phyloP scores from a whole-genome alignment of 345 rosid species.

The Rhodamnia rubescens region DNA sequence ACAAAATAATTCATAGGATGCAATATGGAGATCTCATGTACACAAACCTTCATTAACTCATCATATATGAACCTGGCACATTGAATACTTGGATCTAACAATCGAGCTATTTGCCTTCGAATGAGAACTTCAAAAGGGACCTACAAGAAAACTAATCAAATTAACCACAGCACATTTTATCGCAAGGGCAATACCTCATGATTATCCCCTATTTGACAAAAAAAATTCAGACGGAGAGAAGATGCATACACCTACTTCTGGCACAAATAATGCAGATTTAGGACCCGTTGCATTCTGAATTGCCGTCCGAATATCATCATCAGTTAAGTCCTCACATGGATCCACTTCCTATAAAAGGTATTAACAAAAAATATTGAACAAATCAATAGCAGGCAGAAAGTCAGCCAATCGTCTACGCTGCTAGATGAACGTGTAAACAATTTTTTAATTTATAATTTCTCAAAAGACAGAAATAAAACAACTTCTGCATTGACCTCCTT shows the following conservation, averaged over 20 bases:
- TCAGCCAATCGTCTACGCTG: not conserved
- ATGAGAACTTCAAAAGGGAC: conserved; percentile 58
- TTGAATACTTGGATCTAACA: conserved; percentile 93
- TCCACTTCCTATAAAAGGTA: conserved; percentile 66
- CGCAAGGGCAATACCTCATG: not conserved
- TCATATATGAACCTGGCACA: conserved; percentile 94
- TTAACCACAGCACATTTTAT: not conserved
- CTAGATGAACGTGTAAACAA: not conserved
- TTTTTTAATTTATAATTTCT: not conserved
- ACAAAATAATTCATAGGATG: not conserved
- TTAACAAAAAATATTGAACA: not conserved
- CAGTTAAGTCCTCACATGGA: conserved; percentile 93
- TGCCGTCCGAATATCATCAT: conserved; percentile 85
- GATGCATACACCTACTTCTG: conserved; percentile 46
- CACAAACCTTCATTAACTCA: conserved; percentile 69
- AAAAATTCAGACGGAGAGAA: not conserved
- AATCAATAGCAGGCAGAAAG: not conserved
- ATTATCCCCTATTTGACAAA: not conserved
- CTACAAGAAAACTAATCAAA: not conserved
- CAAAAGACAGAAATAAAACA: not conserved
- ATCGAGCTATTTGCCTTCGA: conserved; percentile 82
- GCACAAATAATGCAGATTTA: conserved; percentile 78
- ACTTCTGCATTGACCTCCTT: not conserved
- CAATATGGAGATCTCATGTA: not conserved
- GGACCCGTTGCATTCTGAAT: conserved; percentile 98